A percentile compares a stretch with the other conserved stretches of the same genome.
Evolutionary conservation across 2,329 filamentous ascomycete species (phyloP).

Genomic region (Calonectria pauciramosa): DNA sequence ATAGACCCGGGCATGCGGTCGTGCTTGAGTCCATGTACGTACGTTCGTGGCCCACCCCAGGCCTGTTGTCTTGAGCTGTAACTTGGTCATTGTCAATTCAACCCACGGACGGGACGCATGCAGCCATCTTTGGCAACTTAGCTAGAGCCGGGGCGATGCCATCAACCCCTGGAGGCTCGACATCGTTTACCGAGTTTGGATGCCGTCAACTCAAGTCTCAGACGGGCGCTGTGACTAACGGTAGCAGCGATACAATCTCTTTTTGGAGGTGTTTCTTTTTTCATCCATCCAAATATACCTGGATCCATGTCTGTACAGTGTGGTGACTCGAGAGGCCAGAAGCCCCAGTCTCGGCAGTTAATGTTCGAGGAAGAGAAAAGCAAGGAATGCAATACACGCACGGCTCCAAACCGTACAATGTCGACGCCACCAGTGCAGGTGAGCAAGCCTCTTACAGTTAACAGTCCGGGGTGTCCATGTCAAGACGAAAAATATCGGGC

Average conservation of each 20-base stretch:
- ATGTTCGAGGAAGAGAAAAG: background rate
- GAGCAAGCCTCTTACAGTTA: background rate
- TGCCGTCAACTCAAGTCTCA: constrained; percentile 4
- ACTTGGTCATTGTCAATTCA: background rate
- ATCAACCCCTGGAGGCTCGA: background rate
- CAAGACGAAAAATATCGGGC: background rate
- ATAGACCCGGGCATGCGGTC: background rate
- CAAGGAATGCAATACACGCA: background rate
- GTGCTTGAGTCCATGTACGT: background rate
- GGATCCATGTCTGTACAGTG: background rate
- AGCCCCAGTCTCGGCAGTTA: background rate
- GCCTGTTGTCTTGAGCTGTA: background rate
- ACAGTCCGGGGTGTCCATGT: background rate
- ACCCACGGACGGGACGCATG: background rate
- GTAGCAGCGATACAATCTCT: background rate
- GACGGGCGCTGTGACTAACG: background rate
- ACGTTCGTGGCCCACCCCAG: background rate
- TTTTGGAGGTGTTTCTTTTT: background rate
- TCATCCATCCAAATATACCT: background rate
- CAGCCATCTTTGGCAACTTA: background rate
- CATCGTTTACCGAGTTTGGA: background rate
- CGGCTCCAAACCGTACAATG: background rate
- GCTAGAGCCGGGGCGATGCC: constrained; percentile 2
- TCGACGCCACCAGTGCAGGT: background rate
- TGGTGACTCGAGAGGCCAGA: background rate